Conservation (phyloP, 352 stramenopile species). For the Globisporangium okanoganense region DNA sequence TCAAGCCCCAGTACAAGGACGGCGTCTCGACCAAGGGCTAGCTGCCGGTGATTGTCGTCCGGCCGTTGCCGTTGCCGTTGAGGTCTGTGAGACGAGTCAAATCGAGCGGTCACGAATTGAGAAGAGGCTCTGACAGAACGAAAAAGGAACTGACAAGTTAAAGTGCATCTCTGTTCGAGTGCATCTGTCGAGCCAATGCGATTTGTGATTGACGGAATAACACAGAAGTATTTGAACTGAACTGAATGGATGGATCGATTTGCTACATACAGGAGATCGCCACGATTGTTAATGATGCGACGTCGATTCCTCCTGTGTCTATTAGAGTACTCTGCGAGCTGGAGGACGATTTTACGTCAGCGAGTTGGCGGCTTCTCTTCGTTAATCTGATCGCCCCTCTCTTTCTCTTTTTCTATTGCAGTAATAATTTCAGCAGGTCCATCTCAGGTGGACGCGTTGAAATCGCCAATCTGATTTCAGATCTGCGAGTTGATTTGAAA, state of each 20-base stretch:
- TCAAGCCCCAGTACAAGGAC: conserved; percentile 88
- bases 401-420: not conserved
- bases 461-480: not conserved
- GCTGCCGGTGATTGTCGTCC: too few species aligned
- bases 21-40: conserved; percentile 37
- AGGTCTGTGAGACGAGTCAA: too few species aligned
- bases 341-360: too few species aligned
- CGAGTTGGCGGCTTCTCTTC: not conserved
- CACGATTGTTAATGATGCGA: not conserved
- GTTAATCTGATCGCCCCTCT: not conserved
- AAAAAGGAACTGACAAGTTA: too few species aligned
- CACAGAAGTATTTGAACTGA: not conserved
- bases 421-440: not conserved
- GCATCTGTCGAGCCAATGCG: not conserved
- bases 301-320: not conserved
- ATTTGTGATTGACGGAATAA: not conserved
- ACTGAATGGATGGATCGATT: not conserved
- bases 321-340: not conserved
- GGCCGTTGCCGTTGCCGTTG: too few species aligned
- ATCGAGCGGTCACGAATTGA: too few species aligned
- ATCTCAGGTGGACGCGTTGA: not conserved
- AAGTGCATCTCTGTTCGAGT: too few species aligned
- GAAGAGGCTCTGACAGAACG: too few species aligned
- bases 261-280: too few species aligned
- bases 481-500: not conserved